phyloP scores from a whole-genome alignment of 2,329 filamentous ascomycete species.

The Aspergillus chevalieri region DNA sequence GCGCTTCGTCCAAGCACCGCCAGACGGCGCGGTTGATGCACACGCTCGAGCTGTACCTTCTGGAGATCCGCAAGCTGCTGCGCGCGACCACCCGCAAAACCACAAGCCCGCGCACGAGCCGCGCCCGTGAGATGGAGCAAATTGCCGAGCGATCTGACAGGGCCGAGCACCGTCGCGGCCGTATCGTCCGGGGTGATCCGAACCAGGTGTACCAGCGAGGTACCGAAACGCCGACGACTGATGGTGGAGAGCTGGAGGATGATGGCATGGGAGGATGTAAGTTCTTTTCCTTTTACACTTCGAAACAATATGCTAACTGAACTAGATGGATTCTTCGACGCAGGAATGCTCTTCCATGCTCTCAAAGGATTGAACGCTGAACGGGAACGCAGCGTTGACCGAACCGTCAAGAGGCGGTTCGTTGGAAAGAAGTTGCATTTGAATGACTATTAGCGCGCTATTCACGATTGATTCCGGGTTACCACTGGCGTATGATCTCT shows the following conservation, averaged over 20 bases:
- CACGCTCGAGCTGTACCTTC: slow-evolving; percentile 79
- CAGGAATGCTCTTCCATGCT: slow-evolving; percentile 85
- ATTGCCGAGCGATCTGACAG: slow-evolving; percentile 34
- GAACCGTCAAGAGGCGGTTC: slow-evolving; percentile 32
- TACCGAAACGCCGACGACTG: slow-evolving; percentile 58
- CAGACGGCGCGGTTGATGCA: slow-evolving; percentile 89
- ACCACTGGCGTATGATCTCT: background rate
- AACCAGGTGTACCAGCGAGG: slow-evolving; percentile 32
- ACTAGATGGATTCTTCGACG: slow-evolving; percentile 93
- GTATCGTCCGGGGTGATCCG: slow-evolving; percentile 58
- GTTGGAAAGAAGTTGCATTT: slow-evolving; percentile 46
- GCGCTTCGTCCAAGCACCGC: slow-evolving; percentile 85
- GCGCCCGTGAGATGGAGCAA: slow-evolving; percentile 56
- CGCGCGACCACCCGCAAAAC: slow-evolving; percentile 59
- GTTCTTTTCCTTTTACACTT: slow-evolving; percentile 35
- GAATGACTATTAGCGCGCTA: slow-evolving; percentile 35
- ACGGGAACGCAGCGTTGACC: slow-evolving; percentile 30
- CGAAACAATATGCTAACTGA: slow-evolving; percentile 5
- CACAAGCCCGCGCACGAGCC: slow-evolving; percentile 47
- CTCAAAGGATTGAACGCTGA: slow-evolving; percentile 56
- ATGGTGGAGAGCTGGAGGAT: slow-evolving; percentile 68
- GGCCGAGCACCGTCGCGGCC: slow-evolving; percentile 58
- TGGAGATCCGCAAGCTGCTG: slow-evolving; percentile 82
- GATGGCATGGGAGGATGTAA: slow-evolving; percentile 91
- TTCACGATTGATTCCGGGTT: background rate